phyloP scores from a whole-genome alignment of 495 filamentous ascomycete genomes.

The Penicillium canescens region DNA sequence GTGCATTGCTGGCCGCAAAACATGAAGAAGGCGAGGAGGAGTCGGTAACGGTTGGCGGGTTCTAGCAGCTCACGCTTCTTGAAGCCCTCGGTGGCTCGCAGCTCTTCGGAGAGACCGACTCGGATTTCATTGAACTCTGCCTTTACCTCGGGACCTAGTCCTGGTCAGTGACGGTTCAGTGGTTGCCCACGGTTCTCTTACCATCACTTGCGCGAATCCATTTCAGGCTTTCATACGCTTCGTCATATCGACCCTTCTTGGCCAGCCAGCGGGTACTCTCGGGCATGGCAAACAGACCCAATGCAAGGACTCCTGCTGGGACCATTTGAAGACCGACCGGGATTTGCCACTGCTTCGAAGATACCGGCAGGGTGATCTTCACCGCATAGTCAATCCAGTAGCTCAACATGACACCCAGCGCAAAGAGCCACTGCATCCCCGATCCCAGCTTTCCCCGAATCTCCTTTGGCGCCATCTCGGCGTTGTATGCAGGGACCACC shows the following conservation, averaged over 20 bases:
- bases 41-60: conserved; percentile 44
- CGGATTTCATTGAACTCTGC: conserved; percentile 48
- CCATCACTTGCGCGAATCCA: conserved; percentile 51
- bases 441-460: conserved; percentile 52
- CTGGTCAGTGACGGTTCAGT: too few species aligned
- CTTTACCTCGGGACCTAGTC: conserved; percentile 29
- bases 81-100: conserved; percentile 42
- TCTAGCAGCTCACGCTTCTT: conserved; percentile 45
- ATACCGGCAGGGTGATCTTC: conserved; percentile 27
- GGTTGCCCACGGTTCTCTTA: background rate
- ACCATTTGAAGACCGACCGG: conserved; percentile 53
- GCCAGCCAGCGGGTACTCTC: conserved; percentile 54
- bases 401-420: conserved; percentile 48
- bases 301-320: conserved; percentile 42
- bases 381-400: conserved; percentile 57
- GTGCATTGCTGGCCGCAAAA: conserved; percentile 42
- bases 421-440: conserved; percentile 50
- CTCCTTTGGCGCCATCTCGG: conserved; percentile 56
- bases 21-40: conserved; percentile 39
- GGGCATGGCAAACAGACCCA: conserved; percentile 46
- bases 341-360: conserved; percentile 53
- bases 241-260: conserved; percentile 49
- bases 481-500: conserved; percentile 54
- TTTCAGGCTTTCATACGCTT: conserved; percentile 45
- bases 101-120: conserved; percentile 42